phyloP scores from a whole-genome alignment of 2,329 filamentous ascomycete genomes.

The Plectosphaerella sp. region DNA sequence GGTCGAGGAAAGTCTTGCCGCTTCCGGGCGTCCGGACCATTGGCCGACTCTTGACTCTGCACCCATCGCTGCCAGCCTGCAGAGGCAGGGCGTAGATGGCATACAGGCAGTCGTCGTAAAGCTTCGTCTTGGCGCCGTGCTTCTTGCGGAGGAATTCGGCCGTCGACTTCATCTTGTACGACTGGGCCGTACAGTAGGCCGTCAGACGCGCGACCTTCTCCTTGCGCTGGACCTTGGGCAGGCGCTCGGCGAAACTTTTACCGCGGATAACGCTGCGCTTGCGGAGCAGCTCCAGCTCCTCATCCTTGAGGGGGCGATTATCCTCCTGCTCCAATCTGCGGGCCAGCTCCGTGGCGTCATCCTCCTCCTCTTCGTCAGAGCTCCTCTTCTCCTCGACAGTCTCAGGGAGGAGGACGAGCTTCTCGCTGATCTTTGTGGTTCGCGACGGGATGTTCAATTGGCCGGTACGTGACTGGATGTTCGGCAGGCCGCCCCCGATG shows the following conservation, averaged over 20 bases:
- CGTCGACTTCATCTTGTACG: slow-evolving; percentile 84
- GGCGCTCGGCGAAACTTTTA: slow-evolving; percentile 90
- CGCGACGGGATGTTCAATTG: slow-evolving; percentile 68
- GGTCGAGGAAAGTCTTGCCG: slow-evolving; percentile 85
- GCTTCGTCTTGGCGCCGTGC: slow-evolving; percentile 87
- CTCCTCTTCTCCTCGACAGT: slow-evolving; percentile 55
- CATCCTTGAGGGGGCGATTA: slow-evolving; percentile 60
- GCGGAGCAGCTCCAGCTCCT: slow-evolving; percentile 60
- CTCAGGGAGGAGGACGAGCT: slow-evolving; percentile 91
- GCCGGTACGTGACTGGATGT: slow-evolving; percentile 39
- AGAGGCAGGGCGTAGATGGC: slow-evolving; percentile 91
- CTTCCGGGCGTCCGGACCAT: slow-evolving; percentile 85
- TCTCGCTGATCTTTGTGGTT: slow-evolving; percentile 92
- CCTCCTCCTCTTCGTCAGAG: slow-evolving; percentile 49
- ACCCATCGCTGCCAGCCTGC: slow-evolving; percentile 80
- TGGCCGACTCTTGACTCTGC: slow-evolving; percentile 82
- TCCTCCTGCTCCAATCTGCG: slow-evolving; percentile 50
- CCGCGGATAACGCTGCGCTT: slow-evolving; percentile 59
- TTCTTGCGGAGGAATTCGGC: slow-evolving; percentile 82
- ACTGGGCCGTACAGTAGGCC: slow-evolving; percentile 93
- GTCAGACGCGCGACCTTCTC: slow-evolving; percentile 88
- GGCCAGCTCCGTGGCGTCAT: slow-evolving; percentile 28
- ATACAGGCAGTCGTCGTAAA: slow-evolving; percentile 97
- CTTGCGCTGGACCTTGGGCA: slow-evolving; percentile 82
- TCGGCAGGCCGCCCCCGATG: slow-evolving; percentile 11